Base-by-base conservation (phyloP, 306 rosid genomes). In the Betula pendula region DNA sequence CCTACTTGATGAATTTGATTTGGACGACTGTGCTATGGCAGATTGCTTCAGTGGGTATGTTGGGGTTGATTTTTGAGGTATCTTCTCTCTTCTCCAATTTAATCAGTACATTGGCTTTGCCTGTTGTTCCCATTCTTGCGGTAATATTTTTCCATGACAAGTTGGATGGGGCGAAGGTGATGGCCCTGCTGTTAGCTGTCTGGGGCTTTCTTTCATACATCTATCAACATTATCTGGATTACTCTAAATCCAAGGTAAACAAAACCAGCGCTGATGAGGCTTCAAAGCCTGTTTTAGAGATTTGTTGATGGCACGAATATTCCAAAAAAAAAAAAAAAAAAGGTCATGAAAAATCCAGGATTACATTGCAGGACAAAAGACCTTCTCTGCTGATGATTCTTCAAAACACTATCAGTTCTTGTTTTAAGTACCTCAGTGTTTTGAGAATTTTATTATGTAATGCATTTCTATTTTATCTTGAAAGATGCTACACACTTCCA, bases 11-110 rank as follows among this genome's bases (percentile, higher is more conserved):
- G 92, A 86, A 87, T 62, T 79, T 90, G 71, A 5, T 85, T 71
- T 88, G 92, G 91, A 85, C 63, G 24, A 87, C 89, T 24, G 84
- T 88, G 83, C 71, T 86, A 29, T 90, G 92, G 90, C 88, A 88
- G 63, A 69, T 90, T 50, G 81, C 81, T 3, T 75, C 86, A 1
- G 59, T 90, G 43, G 96, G 91, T 10, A 52, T 85, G 86, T 6
- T 86, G 72, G 92, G 96, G 27, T 80, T 90, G 81, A 80, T 90
- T 76, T 78, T 81, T 65, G 89, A 88, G 71, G 96, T 78, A 2
- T 90, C 96, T 68, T 90, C 96, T 45, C 70, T 90, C 2, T 88
- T 90, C 77, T 85, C 91, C 9, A 86, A 75, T 79, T 81, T 83
- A 6, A 86, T 90, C 35, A 72, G 89, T 58, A 86, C 90, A 2